Evolutionary conservation across 108 stramenopile genomes (phyloP), one percentile per base, ranked within the genome.

Genomic region (Seminavis robusta): DNA sequence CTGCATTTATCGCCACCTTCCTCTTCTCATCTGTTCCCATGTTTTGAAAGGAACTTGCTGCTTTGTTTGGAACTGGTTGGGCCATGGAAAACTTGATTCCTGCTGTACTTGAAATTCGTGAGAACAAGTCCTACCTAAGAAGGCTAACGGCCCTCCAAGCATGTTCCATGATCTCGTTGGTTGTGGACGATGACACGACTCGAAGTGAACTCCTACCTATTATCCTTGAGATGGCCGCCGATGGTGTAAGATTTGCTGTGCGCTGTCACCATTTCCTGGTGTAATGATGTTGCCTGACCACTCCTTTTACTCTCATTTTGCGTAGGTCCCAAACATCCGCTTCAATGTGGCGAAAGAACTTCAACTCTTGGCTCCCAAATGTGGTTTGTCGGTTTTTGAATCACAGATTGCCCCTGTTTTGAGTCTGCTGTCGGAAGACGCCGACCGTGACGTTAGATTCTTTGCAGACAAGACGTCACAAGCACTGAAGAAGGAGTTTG

Each of bases 281-380:
- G 27, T 26, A 19, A 17, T 44, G 21, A 13, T n/a, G 52, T 32
- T 53, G 11, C 9, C 8, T 1, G 19, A 33, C 33, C 52, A 19
- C 19, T 11, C 27, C 23, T 16, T 52, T 52, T 3, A 15, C n/a
- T 3, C 48, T 27, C 8, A 8, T 55, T 47, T 27, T 69, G 21
- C n/a, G n/a, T 10, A 63, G 46, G 61, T 96, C 19, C 87, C 98
- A 6, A 99, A 99, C 67, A 94, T 99, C 31, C 86, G 98, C 24
- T 95, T 99, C 61, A 97, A 95, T 68, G 95, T 96, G 17, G 92
- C 95, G 25, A 95, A 95, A 68, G 90, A 80, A 7, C 63, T 99
- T 39, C 78, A 76, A 38, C 63, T 61, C 16, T 65, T 98, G 19
- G 88, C 85, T 11, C 74, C 87, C 10, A 55, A 73, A 24, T 88